A percentile compares a stretch with the other conserved stretches of the same genome.
phyloP scores from a whole-genome alignment of 2,329 filamentous ascomycete genomes.

The Fusarium pseudograminearum region DNA sequence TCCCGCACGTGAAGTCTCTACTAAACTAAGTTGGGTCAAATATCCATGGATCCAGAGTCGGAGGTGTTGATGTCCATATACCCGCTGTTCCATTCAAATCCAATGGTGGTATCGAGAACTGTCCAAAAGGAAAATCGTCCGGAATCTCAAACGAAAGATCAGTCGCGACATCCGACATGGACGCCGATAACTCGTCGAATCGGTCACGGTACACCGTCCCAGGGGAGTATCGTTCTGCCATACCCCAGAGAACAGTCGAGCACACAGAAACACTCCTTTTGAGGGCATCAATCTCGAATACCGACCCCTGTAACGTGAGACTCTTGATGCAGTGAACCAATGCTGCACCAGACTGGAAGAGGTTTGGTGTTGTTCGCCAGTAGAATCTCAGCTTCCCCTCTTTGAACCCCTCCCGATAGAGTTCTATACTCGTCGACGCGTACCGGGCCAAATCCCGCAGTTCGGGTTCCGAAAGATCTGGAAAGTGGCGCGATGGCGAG shows the following conservation, averaged over 20 bases:
- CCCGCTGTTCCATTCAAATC: constrained; percentile 9
- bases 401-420: constrained; percentile 40
- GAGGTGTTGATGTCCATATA: neutral
- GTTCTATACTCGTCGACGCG: constrained; percentile 31
- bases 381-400: constrained; percentile 45
- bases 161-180: constrained; percentile 10
- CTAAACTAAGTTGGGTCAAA: neutral
- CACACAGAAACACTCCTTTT: constrained; percentile 36
- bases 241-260: constrained; percentile 45
- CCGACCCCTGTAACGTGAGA: neutral
- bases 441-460: constrained; percentile 30
- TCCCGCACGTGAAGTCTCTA: no score
- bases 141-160: neutral
- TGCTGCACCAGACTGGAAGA: constrained; percentile 42
- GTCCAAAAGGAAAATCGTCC: neutral
- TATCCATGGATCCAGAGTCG: constrained; percentile 16
- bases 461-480: constrained; percentile 22
- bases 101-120: neutral
- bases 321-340: constrained; percentile 39
- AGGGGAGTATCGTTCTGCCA: constrained; percentile 47
- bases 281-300: constrained; percentile 5
- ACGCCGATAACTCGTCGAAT: constrained; percentile 39
- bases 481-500: constrained; percentile 39
- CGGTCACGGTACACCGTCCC: constrained; percentile 45
- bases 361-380: constrained; percentile 46